Evolutionary conservation across 2,329 filamentous ascomycete species (phyloP).

Genomic region (Talaromyces sp.): DNA sequence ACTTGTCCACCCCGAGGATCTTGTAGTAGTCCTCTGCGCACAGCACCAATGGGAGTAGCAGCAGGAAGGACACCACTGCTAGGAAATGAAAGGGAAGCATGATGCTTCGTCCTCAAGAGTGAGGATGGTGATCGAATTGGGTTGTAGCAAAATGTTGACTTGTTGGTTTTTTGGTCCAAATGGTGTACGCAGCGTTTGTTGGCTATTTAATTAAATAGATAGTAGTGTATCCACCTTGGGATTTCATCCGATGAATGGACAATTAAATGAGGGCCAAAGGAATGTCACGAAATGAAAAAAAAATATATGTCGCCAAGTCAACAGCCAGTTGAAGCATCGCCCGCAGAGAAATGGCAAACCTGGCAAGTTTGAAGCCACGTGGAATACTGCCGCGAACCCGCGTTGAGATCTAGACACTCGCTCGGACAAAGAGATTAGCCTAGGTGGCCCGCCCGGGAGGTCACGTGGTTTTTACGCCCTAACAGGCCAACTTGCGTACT

Average conservation of each 20-base stretch:
- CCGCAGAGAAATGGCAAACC: not conserved
- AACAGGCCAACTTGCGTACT: not conserved
- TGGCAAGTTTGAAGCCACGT: conserved; percentile 3
- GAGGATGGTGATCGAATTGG: not conserved
- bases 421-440: not conserved
- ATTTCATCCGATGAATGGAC: not conserved
- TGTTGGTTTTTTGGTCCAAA: no score
- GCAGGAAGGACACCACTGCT: conserved; percentile 29
- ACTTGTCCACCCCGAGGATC: conserved; percentile 73
- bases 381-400: not conserved
- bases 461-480: conserved; percentile 2
- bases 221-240: not conserved
- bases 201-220: not conserved
- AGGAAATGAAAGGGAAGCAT: conserved; percentile 34
- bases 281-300: not conserved
- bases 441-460: not conserved
- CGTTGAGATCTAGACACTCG: not conserved
- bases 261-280: not conserved
- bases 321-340: not conserved
- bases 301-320: not conserved
- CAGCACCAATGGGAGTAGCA: conserved; percentile 31
- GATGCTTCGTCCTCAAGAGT: not conserved
- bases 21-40: conserved; percentile 51
- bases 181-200: not conserved
- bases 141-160: not conserved